These are phyloP conservation scores for Mesotaenium endlicherianum DNA, from an alignment of 139 green algal genomes.

Conservation along the genomic window DNA sequence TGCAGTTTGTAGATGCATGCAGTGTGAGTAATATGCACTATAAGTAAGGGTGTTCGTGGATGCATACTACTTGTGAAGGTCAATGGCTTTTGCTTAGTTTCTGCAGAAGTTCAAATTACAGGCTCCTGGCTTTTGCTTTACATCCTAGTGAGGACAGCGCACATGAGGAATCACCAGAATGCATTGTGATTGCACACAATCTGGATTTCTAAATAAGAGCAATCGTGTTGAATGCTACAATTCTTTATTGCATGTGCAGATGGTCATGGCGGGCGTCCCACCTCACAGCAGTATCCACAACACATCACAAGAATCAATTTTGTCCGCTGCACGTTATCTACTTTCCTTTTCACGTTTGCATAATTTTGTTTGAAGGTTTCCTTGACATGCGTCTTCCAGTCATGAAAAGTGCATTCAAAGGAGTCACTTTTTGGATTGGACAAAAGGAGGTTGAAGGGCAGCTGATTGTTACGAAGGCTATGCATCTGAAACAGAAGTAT, in stretches of 20 bases:
- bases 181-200: no score
- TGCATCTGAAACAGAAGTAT: conserved; percentile 37
- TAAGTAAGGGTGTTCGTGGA: no score
- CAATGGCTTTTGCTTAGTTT: no score
- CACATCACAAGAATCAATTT: neutral
- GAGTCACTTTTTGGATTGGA: conserved; percentile 49
- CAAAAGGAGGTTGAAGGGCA: conserved; percentile 48
- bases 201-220: no score
- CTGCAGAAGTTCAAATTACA: no score
- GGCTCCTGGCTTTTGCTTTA: no score
- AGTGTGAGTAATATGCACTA: no score
- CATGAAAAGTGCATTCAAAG: conserved; percentile 53
- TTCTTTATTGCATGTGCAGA: conserved; percentile 31
- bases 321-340: neutral
- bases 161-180: no score
- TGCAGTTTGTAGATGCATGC: no score
- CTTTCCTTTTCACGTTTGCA: neutral
- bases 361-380: neutral
- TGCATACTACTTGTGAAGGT: no score
- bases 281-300: conserved; percentile 41
- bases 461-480: conserved; percentile 25
- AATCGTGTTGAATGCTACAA: no score
- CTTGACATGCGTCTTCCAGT: conserved; percentile 17
- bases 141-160: no score
- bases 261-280: conserved; percentile 38